Evolutionary conservation across 2,329 filamentous ascomycete genomes (phyloP), one percentile per base, ranked within the genome.

Genomic region (Monosporascus sp.): DNA sequence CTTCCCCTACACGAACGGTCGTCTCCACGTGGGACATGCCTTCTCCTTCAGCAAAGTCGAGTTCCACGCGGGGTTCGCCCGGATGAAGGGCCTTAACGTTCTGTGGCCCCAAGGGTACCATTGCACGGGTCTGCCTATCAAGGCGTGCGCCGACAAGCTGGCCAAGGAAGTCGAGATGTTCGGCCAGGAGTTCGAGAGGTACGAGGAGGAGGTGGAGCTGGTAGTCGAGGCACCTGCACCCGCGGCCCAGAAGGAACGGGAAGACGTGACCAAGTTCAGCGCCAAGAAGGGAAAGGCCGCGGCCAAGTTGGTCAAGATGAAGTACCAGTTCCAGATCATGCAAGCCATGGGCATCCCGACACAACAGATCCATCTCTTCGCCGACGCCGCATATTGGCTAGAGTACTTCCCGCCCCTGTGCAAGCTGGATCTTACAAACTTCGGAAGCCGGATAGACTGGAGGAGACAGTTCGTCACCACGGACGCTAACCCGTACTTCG

Each of bases 301-400:
- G 9, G 87, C 90, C 35, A 97, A 97, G 78, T 86, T 89, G 0
- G 86, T 92, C 65, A 94, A 95, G 75, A 85, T 91, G 73, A 97
- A 97, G 76, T 97, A 97, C 72, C 91, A 96, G 69, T 95, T 92
- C 73, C 88, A 93, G 75, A 96, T 96, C 63, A 95, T 96, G 91
- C 77, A 92, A 65, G 88, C 93, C 6, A 83, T 96, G 58, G 94
- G 93, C 37, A 91, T 97, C 46, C 89, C 91, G 0, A 75, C 84
- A 48, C 84, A 93, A 63, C 91, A 99, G 60, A 96, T 99, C 57
- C 88, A 97, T 74, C 87, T 87, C 61, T 99, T 99, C 66, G 87
- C 94, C 54, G 90, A 99, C 67, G 83, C 93, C n/a, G 80, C 85
- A 52, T 80, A 97, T 74, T 97, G 93, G 94, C 84, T 99, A 51